Percentiles rank a stretch among this genome's conserved stretches.
Conservation (phyloP, 768 basidiomycete species). For the Sistotremastrum suecicum region DNA sequence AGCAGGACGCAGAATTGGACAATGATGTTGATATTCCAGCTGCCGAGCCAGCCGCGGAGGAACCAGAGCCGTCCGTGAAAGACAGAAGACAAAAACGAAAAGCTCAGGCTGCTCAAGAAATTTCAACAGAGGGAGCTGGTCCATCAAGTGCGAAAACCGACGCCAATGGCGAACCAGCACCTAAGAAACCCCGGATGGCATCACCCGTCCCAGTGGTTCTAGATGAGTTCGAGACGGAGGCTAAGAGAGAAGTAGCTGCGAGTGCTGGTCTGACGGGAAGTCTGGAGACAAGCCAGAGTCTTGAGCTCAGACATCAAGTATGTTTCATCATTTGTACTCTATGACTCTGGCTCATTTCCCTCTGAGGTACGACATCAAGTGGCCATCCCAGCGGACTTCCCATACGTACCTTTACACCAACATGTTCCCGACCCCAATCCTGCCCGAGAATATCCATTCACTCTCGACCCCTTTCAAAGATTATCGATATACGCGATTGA, state of each 20-base stretch:
- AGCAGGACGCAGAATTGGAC: conserved; percentile 11
- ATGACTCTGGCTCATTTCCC: not conserved
- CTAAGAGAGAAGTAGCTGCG: conserved; percentile 80
- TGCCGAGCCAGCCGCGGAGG: conserved; percentile 17
- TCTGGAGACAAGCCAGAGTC: conserved; percentile 49
- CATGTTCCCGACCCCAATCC: conserved; percentile 89
- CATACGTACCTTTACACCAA: conserved; percentile 79
- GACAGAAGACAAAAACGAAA: conserved; percentile 28
- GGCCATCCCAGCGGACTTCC: conserved; percentile 83
- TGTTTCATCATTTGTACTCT: conserved; percentile 8
- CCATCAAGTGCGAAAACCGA: conserved; percentile 10
- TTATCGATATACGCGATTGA: conserved; percentile 93
- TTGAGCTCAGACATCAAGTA: conserved; percentile 77
- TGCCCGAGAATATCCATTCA: conserved; percentile 88
- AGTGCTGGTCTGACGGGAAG: conserved; percentile 74
- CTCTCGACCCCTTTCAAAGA: conserved; percentile 91
- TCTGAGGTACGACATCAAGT: conserved; percentile 67
- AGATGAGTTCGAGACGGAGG: conserved; percentile 92
- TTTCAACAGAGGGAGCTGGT: conserved; percentile 8
- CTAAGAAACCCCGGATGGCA: conserved; percentile 47
- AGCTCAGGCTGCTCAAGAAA: conserved; percentile 16
- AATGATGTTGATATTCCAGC: conserved; percentile 24
- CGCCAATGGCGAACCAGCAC: conserved; percentile 22
- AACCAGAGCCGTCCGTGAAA: conserved; percentile 9
- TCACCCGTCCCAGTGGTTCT: conserved; percentile 65